phyloP scores from a whole-genome alignment of 2,329 filamentous ascomycete species.

The Phaeomoniella chlamydospora region DNA sequence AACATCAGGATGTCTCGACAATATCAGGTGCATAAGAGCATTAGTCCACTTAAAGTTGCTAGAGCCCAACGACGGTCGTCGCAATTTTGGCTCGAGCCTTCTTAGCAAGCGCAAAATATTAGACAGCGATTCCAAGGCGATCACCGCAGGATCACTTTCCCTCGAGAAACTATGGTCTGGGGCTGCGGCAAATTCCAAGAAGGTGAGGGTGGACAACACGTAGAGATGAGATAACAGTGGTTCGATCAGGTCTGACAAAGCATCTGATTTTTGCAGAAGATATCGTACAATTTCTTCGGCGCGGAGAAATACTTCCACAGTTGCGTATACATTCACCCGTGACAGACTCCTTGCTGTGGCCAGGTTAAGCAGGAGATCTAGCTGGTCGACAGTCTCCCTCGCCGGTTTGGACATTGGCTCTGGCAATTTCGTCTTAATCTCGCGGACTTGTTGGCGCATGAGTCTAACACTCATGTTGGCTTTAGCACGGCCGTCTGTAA shows the following conservation, averaged over 20 bases:
- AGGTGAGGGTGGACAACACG: slow-evolving; percentile 3
- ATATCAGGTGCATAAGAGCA: background rate
- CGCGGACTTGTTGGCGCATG: background rate
- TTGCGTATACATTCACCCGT: background rate
- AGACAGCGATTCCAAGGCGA: background rate
- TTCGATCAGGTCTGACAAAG: background rate
- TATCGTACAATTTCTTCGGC: background rate
- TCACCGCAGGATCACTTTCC: background rate
- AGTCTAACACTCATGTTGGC: background rate
- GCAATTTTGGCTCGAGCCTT: background rate
- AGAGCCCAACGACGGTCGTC: background rate
- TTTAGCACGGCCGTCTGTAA: background rate
- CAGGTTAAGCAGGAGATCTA: background rate
- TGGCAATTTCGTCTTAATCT: background rate
- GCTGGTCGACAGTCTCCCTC: background rate
- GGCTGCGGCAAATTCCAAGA: slow-evolving; percentile 4
- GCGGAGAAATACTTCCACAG: background rate
- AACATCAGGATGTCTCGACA: background rate
- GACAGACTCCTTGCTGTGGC: background rate
- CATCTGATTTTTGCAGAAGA: background rate
- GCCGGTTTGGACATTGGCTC: background rate
- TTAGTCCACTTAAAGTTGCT: background rate
- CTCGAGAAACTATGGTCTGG: background rate
- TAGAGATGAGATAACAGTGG: slow-evolving; percentile 2
- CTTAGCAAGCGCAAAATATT: background rate